Conservation (phyloP, 176 grass and related monocot species). For the Rhynchospora tenuis region DNA sequence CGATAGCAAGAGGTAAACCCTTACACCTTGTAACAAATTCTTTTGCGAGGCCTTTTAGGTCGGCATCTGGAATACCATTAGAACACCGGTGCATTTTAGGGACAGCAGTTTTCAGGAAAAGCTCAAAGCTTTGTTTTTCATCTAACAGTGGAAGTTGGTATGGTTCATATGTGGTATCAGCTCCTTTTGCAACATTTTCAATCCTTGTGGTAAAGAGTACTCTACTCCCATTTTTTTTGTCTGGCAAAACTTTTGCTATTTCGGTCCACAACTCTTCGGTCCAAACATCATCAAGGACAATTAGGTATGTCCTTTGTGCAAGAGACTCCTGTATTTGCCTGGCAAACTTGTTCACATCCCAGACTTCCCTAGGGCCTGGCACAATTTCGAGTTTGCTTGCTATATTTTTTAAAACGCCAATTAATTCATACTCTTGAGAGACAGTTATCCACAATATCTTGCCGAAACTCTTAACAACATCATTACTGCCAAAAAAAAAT, state of each 20-base stretch:
- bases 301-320: not conserved
- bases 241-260: too few species aligned
- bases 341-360: too few species aligned
- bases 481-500: too few species aligned
- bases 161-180: not conserved
- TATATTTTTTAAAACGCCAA: too few species aligned
- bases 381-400: too few species aligned
- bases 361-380: too few species aligned
- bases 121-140: not conserved
- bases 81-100: not conserved
- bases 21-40: not conserved
- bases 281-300: slow-evolving; percentile 3
- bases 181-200: not conserved
- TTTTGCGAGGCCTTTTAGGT: not conserved
- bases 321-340: too few species aligned
- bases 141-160: not conserved
- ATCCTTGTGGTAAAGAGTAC: not conserved
- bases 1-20: not conserved
- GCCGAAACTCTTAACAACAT: too few species aligned
- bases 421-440: too few species aligned
- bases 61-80: too few species aligned
- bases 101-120: too few species aligned
- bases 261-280: not conserved
- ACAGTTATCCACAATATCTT: too few species aligned
- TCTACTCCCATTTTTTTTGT: not conserved